Conservation (phyloP, 2,329 filamentous ascomycete species). For the Endothia cerciana region DNA sequence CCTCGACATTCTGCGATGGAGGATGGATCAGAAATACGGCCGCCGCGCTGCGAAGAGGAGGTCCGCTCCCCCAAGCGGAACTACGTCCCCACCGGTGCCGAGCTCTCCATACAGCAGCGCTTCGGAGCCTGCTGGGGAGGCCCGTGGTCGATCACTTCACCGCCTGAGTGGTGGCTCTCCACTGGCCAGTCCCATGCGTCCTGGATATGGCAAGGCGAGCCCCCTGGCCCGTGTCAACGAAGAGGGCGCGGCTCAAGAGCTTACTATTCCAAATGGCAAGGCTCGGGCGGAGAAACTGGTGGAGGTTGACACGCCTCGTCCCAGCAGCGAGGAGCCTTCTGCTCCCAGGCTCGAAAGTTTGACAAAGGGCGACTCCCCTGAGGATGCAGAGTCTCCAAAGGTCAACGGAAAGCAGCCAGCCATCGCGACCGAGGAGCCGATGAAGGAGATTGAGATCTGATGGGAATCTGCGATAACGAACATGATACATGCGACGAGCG, state of each 20-base stretch:
- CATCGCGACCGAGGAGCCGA: constrained; percentile 51
- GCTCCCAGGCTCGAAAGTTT: constrained; percentile 40
- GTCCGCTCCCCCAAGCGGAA: constrained; percentile 49
- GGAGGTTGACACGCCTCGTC: constrained; percentile 58
- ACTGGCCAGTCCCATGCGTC: constrained; percentile 65
- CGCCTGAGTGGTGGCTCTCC: constrained; percentile 68
- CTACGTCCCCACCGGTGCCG: constrained; percentile 51
- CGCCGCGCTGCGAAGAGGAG: constrained; percentile 61
- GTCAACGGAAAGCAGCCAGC: constrained; percentile 50
- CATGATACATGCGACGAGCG: constrained; percentile 32
- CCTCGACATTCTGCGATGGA: constrained; percentile 93
- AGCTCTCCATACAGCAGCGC: constrained; percentile 69
- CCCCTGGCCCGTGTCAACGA: constrained; percentile 77
- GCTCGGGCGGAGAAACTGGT: constrained; percentile 55
- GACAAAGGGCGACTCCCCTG: constrained; percentile 38
- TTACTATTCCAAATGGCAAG: constrained; percentile 39
- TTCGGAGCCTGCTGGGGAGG: constrained; percentile 59
- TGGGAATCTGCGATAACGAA: constrained; percentile 34
- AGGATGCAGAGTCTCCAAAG: constrained; percentile 45
- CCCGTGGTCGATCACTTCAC: constrained; percentile 73
- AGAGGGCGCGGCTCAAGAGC: constrained; percentile 55
- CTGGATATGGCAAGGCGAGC: constrained; percentile 69
- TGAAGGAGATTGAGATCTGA: constrained; percentile 68
- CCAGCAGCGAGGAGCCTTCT: constrained; percentile 48
- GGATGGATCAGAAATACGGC: constrained; percentile 93